Evolutionary conservation across 768 basidiomycete genomes (phyloP), one percentile per base, ranked within the genome.

Genomic region (Crucibulum laeve): DNA sequence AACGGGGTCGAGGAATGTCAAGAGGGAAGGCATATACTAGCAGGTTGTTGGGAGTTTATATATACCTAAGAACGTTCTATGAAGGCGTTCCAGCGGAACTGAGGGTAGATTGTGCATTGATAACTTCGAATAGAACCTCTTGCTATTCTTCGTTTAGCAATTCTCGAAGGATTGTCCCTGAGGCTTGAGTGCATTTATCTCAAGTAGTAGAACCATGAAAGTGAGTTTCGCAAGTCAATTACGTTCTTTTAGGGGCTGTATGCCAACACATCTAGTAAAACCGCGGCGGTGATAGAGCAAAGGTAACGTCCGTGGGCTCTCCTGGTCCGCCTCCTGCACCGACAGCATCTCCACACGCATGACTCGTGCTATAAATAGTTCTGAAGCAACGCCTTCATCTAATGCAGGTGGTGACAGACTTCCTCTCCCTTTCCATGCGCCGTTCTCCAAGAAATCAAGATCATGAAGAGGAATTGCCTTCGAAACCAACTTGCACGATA

Each of bases 331-430:
- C 34, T 54, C 58, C 32, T 49, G 53, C 5, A 42, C 32, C 35
- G 53, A 42, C 25, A 61, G 53, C 0, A 62, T 62, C 50, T 72
- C 70, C 48, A 92, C 82, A 21, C 80, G 64, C 23, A 79, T 62
- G 8, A 94, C 90, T n/a, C 73, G 68, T 11, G 88, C 91, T 48
- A 94, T 80, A 62, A 91, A 92, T 32, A 94, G 63, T 67, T 91
- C 84, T 28, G 82, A 86, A 17, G 59, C 53, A 58, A 68, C 58
- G 45, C 58, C 54, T 33, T 49, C 40, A 43, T 48, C 44, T 40
- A 54, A 28, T 14, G 18, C 45, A 7, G 44, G 54, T 25, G 47
- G 41, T 11, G 14, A 41, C 22, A 39, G 26, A 14, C 14, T 23
- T 39, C 34, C 42, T 41, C 48, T 45, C 41, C 50, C 21, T 32